A percentile compares a stretch with the other conserved stretches of the same genome.
These are phyloP conservation scores for Moniliophthora roreri DNA, from an alignment of 1,284 basidiomycete genomes.

Conservation along the genomic window DNA sequence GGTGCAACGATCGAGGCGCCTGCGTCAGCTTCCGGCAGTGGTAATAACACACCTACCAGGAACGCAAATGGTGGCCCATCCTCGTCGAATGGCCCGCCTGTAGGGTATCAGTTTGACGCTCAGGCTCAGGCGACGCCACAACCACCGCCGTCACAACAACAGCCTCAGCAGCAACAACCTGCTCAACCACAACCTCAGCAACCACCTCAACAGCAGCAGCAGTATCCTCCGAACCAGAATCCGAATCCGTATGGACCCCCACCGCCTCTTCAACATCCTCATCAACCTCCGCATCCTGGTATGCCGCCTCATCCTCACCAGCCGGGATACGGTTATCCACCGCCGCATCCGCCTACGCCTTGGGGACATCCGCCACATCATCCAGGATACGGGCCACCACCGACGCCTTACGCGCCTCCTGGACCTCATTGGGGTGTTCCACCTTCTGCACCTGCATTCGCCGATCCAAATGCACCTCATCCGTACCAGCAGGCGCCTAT, in stretches of 20 bases:
- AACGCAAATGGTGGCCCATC: conserved; percentile 3
- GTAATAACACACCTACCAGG: conserved; percentile 4
- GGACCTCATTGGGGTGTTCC: not conserved
- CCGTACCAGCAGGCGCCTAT: conserved; percentile 17
- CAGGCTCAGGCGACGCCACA: not conserved
- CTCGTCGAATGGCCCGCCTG: not conserved
- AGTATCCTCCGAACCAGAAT: not conserved
- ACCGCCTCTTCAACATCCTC: conserved; percentile 17
- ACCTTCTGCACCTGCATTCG: not conserved
- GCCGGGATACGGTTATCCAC: conserved; percentile 5
- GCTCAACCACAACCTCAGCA: conserved; percentile 3
- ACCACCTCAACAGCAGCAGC: not conserved
- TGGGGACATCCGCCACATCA: not conserved
- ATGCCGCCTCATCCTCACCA: conserved; percentile 16
- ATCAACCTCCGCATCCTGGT: conserved; percentile 11
- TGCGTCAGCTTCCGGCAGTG: not conserved
- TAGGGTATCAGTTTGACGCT: no score
- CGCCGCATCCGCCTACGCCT: not conserved
- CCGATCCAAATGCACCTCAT: conserved; percentile 6
- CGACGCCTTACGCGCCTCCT: not conserved
- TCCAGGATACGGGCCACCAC: not conserved
- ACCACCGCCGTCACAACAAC: conserved; percentile 20
- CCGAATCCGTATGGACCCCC: conserved; percentile 1
- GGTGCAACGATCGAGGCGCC: conserved; percentile 10
- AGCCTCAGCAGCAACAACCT: not conserved